A percentile compares a stretch with the other conserved stretches of the same genome.
phyloP scores from a whole-genome alignment of 2,329 filamentous ascomycete genomes.

The Alternaria sp. region DNA sequence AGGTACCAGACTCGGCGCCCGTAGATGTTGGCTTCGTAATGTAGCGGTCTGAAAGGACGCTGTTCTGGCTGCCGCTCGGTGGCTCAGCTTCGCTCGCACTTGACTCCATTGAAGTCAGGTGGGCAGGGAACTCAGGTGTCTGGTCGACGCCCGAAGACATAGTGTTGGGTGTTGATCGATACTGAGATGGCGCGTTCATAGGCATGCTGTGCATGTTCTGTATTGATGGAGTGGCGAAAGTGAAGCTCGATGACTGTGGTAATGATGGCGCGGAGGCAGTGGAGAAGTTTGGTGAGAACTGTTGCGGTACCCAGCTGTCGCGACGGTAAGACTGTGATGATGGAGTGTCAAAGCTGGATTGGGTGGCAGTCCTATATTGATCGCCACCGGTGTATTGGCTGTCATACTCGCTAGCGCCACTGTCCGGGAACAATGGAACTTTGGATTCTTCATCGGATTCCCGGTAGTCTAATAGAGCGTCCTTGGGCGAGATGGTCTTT shows the following conservation, averaged over 20 bases:
- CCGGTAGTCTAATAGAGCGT: conserved; percentile 84
- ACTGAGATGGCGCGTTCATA: conserved; percentile 43
- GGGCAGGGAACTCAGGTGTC: conserved; percentile 65
- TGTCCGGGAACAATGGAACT: conserved; percentile 75
- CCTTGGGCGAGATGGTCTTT: conserved; percentile 93
- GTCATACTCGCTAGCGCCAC: conserved; percentile 60
- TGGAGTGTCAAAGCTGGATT: conserved; percentile 45
- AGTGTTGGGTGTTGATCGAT: conserved; percentile 37
- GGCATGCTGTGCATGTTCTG: conserved; percentile 41
- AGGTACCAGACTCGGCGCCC: conserved; percentile 81
- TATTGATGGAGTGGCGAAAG: conserved; percentile 55
- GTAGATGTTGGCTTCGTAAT: conserved; percentile 66
- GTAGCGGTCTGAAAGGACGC: conserved; percentile 33
- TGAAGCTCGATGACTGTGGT: conserved; percentile 49
- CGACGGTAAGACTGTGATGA: conserved; percentile 41
- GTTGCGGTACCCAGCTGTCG: conserved; percentile 45
- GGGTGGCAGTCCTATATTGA: conserved; percentile 47
- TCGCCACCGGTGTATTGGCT: conserved; percentile 52
- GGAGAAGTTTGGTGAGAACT: conserved; percentile 44
- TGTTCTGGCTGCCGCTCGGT: conserved; percentile 51
- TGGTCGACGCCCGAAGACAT: conserved; percentile 46
- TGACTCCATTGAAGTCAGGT: conserved; percentile 67
- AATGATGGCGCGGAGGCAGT: conserved; percentile 38
- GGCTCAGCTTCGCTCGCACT: conserved; percentile 61
- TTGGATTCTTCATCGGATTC: conserved; percentile 73